A percentile compares a stretch with the other conserved stretches of the same genome.
These are phyloP conservation scores for Fragaria ananassa DNA, from an alignment of 306 rosid genomes.

Conservation along the genomic window DNA sequence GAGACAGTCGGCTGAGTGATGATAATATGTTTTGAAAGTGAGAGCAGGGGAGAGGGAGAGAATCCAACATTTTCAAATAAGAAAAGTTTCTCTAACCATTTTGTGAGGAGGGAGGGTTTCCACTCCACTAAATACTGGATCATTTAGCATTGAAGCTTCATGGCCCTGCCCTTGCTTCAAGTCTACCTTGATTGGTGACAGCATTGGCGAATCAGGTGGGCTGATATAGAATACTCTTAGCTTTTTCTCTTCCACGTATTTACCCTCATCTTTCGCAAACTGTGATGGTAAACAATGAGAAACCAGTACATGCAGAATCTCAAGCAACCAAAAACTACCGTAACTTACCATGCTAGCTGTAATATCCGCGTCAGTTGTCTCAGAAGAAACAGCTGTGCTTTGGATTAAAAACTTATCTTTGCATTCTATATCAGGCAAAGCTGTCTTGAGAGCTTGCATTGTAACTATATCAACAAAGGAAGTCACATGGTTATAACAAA, in stretches of 20 bases:
- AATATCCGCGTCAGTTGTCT: conserved; percentile 59
- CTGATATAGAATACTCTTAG: conserved; percentile 63
- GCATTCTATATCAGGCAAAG: conserved; percentile 66
- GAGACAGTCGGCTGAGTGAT: conserved; percentile 9
- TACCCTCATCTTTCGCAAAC: conserved; percentile 66
- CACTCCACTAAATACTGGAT: conserved; percentile 33
- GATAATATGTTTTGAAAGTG: neutral
- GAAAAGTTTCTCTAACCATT: conserved; percentile 50
- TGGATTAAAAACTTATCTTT: conserved; percentile 90
- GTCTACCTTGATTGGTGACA: conserved; percentile 53
- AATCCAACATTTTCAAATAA: conserved; percentile 8
- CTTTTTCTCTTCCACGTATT: conserved; percentile 71
- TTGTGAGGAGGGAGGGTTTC: conserved; percentile 28
- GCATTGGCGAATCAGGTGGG: conserved; percentile 55
- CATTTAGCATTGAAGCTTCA: conserved; percentile 28
- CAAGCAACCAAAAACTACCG: conserved; percentile 24
- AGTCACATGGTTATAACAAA: neutral
- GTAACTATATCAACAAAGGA: conserved; percentile 55
- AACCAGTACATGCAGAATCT: conserved; percentile 15
- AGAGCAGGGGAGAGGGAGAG: neutral
- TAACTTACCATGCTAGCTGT: conserved; percentile 68
- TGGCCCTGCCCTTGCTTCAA: conserved; percentile 41
- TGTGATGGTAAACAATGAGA: conserved; percentile 33
- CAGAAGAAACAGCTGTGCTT: conserved; percentile 58
- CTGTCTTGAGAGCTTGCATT: conserved; percentile 70